Evolutionary conservation across 2,329 filamentous ascomycete species (phyloP), one percentile per base, ranked within the genome.

Genomic region (Endothia cerciana): DNA sequence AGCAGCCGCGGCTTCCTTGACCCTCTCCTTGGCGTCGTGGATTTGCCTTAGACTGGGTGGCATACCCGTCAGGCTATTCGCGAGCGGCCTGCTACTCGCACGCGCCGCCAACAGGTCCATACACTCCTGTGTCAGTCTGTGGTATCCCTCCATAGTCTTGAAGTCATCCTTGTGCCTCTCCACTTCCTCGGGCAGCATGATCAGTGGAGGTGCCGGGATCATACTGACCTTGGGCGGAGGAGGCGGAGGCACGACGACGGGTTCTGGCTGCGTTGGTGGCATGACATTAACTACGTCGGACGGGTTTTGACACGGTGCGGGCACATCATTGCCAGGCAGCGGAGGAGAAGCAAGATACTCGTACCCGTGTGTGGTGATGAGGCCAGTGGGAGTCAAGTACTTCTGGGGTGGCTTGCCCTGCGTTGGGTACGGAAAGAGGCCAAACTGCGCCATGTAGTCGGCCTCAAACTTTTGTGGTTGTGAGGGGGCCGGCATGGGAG

Each of bases 41-140:
- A 68, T 33, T 41, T 68, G 60, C 55, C 56, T 63, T 47, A 65
- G 41, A 11, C 60, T 68, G 2, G 66, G 66, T 19, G 63, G 60
- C 47, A 68, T 25, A 7, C 63, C 66, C 41, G 66, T 65, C 41
- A 68, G 25, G 56, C 63, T 68, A 15, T 60, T 25, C 1, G 11
- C 11, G 4, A 49, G 22, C 15, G 65, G 65, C 56, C 47, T 47
- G 4, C 51, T 30, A 11, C 49, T 33, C n/a, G 55, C 47, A 8
- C 65, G 40, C 15, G 65, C 65, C 2, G 60, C 25, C 2, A 68
- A 30, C 8, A 63, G 38, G 4, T 68, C 63, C 55, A 63, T 33
- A 5, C 63, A 68, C 47, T 65, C 65, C 40, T 63, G 19, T 3
- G 41, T 38, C 8, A 47, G 59, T 60, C 38, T 60, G 3, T 63